Conservation (phyloP, 106 monocot species). For the Dendrobium officinale region DNA sequence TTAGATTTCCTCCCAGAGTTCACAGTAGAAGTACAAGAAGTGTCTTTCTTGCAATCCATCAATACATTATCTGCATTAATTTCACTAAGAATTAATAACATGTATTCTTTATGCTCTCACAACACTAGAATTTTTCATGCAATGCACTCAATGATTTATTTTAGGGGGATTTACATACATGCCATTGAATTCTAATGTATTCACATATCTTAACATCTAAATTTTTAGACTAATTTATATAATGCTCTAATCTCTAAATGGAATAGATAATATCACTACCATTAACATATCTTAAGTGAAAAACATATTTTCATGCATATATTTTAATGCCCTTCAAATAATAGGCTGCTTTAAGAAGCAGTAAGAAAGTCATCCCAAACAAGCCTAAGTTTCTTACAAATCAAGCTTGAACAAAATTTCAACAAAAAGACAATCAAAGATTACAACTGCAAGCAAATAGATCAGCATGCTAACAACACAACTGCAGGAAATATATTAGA, state of each 20-base stretch:
- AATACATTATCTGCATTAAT: neutral
- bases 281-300: too few relatives aligned
- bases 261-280: too few relatives aligned
- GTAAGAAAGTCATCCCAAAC: too few relatives aligned
- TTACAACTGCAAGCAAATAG: neutral
- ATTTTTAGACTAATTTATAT: too few relatives aligned
- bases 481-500: neutral
- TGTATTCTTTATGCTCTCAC: neutral
- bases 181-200: too few relatives aligned
- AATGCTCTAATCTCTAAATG: too few relatives aligned
- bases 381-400: neutral
- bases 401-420: neutral
- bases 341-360: too few relatives aligned
- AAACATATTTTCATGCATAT: too few relatives aligned
- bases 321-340: too few relatives aligned
- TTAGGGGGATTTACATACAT: too few relatives aligned
- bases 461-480: neutral
- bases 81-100: neutral
- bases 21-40: neutral
- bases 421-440: neutral
- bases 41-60: neutral
- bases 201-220: too few relatives aligned
- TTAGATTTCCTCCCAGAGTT: slow-evolving; percentile 8
- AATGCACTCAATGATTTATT: too few relatives aligned
- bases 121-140: neutral